Conservation (phyloP, 768 basidiomycete species). For the Harrya chromipes region DNA sequence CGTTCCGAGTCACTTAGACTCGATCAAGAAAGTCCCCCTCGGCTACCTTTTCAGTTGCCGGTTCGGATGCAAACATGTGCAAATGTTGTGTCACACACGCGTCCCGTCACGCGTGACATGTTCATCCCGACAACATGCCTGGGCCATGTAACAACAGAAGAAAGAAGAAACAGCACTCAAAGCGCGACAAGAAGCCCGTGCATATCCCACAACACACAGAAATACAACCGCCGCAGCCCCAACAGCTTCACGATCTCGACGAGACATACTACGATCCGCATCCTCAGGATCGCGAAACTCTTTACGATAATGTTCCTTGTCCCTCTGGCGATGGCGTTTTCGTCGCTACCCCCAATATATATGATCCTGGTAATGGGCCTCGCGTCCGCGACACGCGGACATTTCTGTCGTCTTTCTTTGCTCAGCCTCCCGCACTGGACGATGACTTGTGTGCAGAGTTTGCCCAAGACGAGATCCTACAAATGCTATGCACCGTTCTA, state of each 20-base stretch:
- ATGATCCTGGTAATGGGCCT: slow-evolving; percentile 78
- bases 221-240: not conserved
- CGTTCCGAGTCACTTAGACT: slow-evolving; percentile 17
- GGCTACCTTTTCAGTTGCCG: slow-evolving; percentile 10
- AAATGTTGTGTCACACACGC: slow-evolving; percentile 30
- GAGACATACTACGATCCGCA: slow-evolving; percentile 7
- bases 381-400: slow-evolving; percentile 65
- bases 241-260: slow-evolving; percentile 2
- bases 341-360: slow-evolving; percentile 56
- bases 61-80: slow-evolving; percentile 9
- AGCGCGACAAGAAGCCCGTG: slow-evolving; percentile 33
- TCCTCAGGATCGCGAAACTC: slow-evolving; percentile 6
- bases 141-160: slow-evolving; percentile 56
- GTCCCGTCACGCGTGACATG: slow-evolving; percentile 31
- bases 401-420: slow-evolving; percentile 67
- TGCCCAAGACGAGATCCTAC: slow-evolving; percentile 67
- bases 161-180: slow-evolving; percentile 36
- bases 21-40: slow-evolving; percentile 8
- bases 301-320: not conserved
- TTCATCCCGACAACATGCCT: slow-evolving; percentile 43
- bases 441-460: slow-evolving; percentile 75
- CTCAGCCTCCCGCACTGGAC: slow-evolving; percentile 58
- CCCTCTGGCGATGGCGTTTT: slow-evolving; percentile 14
- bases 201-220: not conserved
- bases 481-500: slow-evolving; percentile 67